Conservation (phyloP, 768 basidiomycete species). For the Rhodotorula kratochvilovae region DNA sequence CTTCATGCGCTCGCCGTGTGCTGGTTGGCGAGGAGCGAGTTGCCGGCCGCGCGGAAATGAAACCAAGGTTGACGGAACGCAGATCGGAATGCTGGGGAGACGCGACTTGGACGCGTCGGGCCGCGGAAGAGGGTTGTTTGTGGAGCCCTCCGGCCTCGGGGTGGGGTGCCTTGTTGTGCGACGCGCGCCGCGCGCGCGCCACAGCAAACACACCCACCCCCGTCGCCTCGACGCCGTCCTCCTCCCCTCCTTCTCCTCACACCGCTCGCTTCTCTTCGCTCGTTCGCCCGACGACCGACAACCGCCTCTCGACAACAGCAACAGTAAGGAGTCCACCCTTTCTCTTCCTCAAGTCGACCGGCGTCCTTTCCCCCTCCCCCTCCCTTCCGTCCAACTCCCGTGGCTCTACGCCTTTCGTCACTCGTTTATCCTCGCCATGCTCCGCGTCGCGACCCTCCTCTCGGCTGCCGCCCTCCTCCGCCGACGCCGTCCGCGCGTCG, state of each 20-base stretch:
- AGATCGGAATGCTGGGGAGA: too few relatives aligned
- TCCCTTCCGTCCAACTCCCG: conserved; percentile 23
- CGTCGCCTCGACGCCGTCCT: neutral
- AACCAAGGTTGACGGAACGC: too few relatives aligned
- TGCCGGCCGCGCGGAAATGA: too few relatives aligned
- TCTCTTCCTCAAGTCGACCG: neutral
- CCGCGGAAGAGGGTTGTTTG: too few relatives aligned
- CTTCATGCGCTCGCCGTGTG: too few relatives aligned
- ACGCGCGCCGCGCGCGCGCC: too few relatives aligned
- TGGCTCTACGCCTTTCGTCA: conserved; percentile 33
- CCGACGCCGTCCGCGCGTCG: conserved; percentile 21
- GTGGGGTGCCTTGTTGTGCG: too few relatives aligned
- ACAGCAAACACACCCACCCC: neutral
- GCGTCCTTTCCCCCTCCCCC: neutral
- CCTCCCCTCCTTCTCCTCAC: neutral
- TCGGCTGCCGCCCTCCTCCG: conserved; percentile 23
- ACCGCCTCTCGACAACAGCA: neutral
- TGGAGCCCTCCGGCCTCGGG: too few relatives aligned
- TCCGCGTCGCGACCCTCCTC: conserved; percentile 30
- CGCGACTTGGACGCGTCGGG: too few relatives aligned
- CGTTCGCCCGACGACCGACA: neutral
- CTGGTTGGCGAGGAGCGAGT: too few relatives aligned
- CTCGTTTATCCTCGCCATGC: conserved; percentile 25
- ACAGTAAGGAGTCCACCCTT: neutral
- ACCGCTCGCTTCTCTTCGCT: neutral